Evolutionary conservation across 495 filamentous ascomycete species (phyloP), one percentile per base, ranked within the genome.

Genomic region (Lasiosphaeria miniovina): DNA sequence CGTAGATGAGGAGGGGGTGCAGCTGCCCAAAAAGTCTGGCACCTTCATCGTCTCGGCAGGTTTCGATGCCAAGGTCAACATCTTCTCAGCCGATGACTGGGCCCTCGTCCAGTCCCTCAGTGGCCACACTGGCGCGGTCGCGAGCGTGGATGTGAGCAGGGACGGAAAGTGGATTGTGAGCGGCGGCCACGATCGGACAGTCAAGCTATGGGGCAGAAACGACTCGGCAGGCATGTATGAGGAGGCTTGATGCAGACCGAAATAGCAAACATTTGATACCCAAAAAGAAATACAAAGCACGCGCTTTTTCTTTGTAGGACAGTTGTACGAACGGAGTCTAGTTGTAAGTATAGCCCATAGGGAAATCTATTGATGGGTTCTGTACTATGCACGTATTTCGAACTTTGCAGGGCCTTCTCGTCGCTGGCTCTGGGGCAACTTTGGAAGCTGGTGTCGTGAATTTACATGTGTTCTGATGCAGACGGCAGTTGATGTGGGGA

Each of bases 31-130:
- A 73, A 87, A 80, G 56, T 75, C 91, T 4, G 89, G 93, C 49
- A 96, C 94, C 4, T 96, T 97, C 74, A 87, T 98, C 60, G 88
- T 96, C 6, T 89, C 84, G 9, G 85, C 88, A 60, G 94, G 94
- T 3, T 97, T 99, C 65, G 95, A 99, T 73, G 90, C 92, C 72
- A 93, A 91, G 62, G 89, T 98, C 73, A 96, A 97, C 67, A 80
- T 98, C 50, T 97, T 93, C 73, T 96, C 91, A 17, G 91, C 90
- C 1, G 94, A 98, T 70, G 94, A 98, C 71, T 98, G 95, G 94
- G 87, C 89, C 3, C 79, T 94, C 48, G 86, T 91, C 55, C 95
- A 95, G 74, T 87, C 86, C 9, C 75, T 99, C 64, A 90, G 86
- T 62, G 95, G 93, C 4, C 94, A 99, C 74, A 88, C 90, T 1